Evolutionary conservation across 257 asterid genomes (phyloP).

Genomic region (Jaltomata sinuosa): DNA sequence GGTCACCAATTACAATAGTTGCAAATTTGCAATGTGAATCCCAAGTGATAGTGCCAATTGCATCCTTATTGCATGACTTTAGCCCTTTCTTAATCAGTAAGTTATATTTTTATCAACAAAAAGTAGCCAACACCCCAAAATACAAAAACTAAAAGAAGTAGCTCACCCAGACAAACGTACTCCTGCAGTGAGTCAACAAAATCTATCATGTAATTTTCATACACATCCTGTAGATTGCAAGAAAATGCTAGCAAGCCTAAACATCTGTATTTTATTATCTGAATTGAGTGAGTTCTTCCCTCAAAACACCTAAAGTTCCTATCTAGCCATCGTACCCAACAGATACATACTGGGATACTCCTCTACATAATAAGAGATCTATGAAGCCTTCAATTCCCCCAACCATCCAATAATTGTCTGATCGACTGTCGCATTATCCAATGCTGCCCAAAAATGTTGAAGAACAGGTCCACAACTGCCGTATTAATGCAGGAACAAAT

Average conservation of each 20-base stretch:
- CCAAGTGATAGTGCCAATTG: neutral
- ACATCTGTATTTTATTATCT: neutral
- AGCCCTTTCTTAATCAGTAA: neutral
- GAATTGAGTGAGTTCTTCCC: neutral
- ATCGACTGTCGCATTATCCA: neutral
- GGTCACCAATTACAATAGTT: neutral
- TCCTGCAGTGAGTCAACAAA: neutral
- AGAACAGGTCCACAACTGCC: neutral
- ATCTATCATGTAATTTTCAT: neutral
- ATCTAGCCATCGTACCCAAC: neutral
- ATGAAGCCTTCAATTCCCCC: neutral
- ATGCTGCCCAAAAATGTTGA: neutral
- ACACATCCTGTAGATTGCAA: neutral
- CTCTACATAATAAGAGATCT: neutral
- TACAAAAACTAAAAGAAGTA: neutral
- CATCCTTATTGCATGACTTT: neutral
- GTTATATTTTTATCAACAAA: neutral
- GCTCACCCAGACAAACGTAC: neutral
- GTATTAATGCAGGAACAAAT: too few relatives aligned
- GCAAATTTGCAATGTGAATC: neutral
- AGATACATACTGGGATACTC: neutral
- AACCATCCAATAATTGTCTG: neutral
- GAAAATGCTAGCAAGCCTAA: neutral
- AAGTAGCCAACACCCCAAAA: neutral
- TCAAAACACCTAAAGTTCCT: neutral